These are phyloP conservation scores for Mortierella polycephala DNA, from an alignment of 371 early-diverging fungal species.

Conservation along the genomic window DNA sequence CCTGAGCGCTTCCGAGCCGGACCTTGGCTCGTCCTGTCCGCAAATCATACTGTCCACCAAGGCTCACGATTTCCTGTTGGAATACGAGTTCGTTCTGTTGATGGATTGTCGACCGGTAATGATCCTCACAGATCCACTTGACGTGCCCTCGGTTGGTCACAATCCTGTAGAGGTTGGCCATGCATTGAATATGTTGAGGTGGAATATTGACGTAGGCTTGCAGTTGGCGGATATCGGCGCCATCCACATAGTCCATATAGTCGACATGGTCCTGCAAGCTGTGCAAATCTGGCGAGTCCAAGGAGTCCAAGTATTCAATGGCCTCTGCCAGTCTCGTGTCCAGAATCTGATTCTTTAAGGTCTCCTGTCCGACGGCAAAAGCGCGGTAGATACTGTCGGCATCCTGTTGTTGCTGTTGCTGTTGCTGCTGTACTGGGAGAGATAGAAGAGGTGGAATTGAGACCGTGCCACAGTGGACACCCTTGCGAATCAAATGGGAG, in stretches of 20 bases:
- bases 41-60: slow-evolving; percentile 22
- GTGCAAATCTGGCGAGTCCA: slow-evolving; percentile 1
- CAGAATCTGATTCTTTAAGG: slow-evolving; percentile 17
- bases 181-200: slow-evolving; percentile 1
- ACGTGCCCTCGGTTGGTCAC: slow-evolving; percentile 22
- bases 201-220: slow-evolving; percentile 28
- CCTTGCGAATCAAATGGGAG: slow-evolving; percentile 31
- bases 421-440: background rate
- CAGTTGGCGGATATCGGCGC: slow-evolving; percentile 13
- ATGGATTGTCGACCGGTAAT: slow-evolving; percentile 25
- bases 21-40: slow-evolving; percentile 23
- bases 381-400: slow-evolving; percentile 13
- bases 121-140: slow-evolving; percentile 45
- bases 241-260: slow-evolving; percentile 17
- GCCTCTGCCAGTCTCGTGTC: slow-evolving; percentile 27
- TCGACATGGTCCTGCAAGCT: slow-evolving; percentile 5
- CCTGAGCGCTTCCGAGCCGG: slow-evolving; percentile 12
- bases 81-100: slow-evolving; percentile 16
- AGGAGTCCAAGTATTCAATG: slow-evolving; percentile 29
- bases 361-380: slow-evolving; percentile 19
- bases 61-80: slow-evolving; percentile 12
- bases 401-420: slow-evolving; percentile 16
- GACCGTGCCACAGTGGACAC: slow-evolving; percentile 29
- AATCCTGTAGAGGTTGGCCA: slow-evolving; percentile 20
- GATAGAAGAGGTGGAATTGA: slow-evolving; percentile 23